Evolutionary conservation across 2,329 filamentous ascomycete species (phyloP).

Genomic region (Xylogone sp.): DNA sequence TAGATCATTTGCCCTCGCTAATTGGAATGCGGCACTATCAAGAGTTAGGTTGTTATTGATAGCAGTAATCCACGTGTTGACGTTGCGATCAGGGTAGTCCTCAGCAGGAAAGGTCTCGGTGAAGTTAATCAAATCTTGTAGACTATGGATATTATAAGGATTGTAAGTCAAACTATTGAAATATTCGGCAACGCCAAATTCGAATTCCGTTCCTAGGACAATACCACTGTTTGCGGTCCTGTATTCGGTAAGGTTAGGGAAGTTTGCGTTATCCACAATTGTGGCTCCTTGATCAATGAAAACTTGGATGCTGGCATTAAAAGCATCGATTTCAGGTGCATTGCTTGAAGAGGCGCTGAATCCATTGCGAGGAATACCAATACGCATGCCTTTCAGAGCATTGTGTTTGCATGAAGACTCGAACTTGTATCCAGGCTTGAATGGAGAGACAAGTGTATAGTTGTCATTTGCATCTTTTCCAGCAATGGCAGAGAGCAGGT

Average conservation of each 20-base stretch:
- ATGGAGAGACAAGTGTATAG: constrained; percentile 55
- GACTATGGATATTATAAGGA: constrained; percentile 47
- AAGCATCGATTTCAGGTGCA: constrained; percentile 42
- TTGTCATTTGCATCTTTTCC: constrained; percentile 57
- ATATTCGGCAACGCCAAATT: constrained; percentile 51
- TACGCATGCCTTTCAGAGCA: constrained; percentile 50
- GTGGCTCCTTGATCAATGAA: constrained; percentile 51
- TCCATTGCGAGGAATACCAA: constrained; percentile 59
- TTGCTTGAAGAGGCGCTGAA: constrained; percentile 31
- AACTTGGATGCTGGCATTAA: constrained; percentile 47
- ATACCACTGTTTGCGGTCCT: constrained; percentile 15
- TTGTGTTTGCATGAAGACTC: constrained; percentile 50
- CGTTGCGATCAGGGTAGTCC: constrained; percentile 55
- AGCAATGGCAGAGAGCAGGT: constrained; percentile 57
- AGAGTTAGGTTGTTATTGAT: constrained; percentile 40
- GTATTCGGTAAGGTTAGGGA: constrained; percentile 46
- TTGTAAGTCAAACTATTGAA: constrained; percentile 52
- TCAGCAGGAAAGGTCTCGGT: constrained; percentile 45
- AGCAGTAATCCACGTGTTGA: constrained; percentile 47
- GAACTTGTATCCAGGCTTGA: constrained; percentile 50
- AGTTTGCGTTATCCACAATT: constrained; percentile 54
- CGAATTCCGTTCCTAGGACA: constrained; percentile 55
- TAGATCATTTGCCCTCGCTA: not conserved
- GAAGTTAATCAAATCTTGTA: constrained; percentile 50
- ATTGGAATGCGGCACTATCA: constrained; percentile 52